Conservation (phyloP, 345 rosid genomes). For the Populus davidiana region DNA sequence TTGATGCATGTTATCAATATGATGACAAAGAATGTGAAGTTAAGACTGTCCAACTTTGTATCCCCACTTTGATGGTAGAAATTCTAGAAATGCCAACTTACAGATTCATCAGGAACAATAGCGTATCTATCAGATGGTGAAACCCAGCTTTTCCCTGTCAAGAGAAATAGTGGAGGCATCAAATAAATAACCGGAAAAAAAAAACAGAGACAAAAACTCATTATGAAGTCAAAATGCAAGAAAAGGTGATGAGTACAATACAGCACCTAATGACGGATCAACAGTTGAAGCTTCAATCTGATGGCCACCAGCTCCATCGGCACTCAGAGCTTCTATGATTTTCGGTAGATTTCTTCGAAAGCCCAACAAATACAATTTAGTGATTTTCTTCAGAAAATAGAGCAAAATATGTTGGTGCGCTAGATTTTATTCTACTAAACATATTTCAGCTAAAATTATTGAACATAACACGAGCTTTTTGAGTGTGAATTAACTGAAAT, state of each 20-base stretch:
- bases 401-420: slow-evolving; percentile 2
- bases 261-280: slow-evolving; percentile 70
- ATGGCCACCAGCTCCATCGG: slow-evolving; percentile 77
- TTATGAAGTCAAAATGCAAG: neutral
- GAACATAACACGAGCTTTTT: neutral
- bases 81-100: slow-evolving; percentile 30
- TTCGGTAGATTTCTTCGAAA: slow-evolving; percentile 60
- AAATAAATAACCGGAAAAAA: neutral
- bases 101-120: slow-evolving; percentile 83
- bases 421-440: neutral
- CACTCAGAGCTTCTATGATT: slow-evolving; percentile 70
- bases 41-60: neutral
- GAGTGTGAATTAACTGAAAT: neutral
- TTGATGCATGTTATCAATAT: neutral
- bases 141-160: slow-evolving; percentile 80
- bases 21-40: neutral
- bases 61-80: neutral
- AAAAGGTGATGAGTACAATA: neutral
- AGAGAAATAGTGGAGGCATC: neutral
- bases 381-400: neutral
- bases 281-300: slow-evolving; percentile 61
- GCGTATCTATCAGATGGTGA: slow-evolving; percentile 90
- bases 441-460: neutral
- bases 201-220: neutral
- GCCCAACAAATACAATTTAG: neutral